Evolutionary conservation across 306 rosid species (phyloP).

Genomic region (Quercus cerris): DNA sequence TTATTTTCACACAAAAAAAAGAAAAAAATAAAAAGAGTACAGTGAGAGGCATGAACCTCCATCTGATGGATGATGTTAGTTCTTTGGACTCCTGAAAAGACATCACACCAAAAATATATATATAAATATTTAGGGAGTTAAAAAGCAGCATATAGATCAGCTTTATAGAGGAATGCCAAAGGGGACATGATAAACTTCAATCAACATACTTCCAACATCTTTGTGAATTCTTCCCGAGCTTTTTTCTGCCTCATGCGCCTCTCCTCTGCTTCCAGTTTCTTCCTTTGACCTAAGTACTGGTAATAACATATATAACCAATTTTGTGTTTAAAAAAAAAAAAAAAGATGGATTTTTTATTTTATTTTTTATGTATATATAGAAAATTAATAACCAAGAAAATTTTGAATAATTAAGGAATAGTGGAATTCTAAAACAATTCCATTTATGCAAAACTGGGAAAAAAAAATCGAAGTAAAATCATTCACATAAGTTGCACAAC

Average conservation of each 20-base stretch:
- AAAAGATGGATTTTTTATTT: neutral
- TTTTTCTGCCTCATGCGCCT: constrained; percentile 91
- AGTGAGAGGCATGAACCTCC: constrained; percentile 61
- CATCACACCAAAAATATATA: constrained; percentile 8
- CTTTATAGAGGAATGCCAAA: neutral
- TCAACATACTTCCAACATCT: constrained; percentile 93
- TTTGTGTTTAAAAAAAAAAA: constrained; percentile 18
- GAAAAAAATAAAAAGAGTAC: neutral
- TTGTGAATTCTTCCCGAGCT: constrained; percentile 93
- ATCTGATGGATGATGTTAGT: constrained; percentile 85
- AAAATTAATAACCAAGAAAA: neutral
- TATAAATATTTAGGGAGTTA: neutral
- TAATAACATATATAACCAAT: constrained; percentile 25
- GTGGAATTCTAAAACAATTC: neutral
- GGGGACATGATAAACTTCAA: neutral
- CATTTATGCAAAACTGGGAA: constrained; percentile 2
- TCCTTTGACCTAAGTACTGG: constrained; percentile 97
- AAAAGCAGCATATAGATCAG: constrained; percentile 13
- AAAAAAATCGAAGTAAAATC: constrained; percentile 10
- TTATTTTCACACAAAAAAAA: too few species aligned
- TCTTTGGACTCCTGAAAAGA: constrained; percentile 86
- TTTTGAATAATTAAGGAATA: neutral
- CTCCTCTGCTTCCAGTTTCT: constrained; percentile 95
- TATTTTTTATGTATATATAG: neutral
- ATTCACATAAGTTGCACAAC: constrained; percentile 8